Evolutionary conservation across 2,329 filamentous ascomycete genomes (phyloP).

Genomic region (Phyllosticta capitalensis): DNA sequence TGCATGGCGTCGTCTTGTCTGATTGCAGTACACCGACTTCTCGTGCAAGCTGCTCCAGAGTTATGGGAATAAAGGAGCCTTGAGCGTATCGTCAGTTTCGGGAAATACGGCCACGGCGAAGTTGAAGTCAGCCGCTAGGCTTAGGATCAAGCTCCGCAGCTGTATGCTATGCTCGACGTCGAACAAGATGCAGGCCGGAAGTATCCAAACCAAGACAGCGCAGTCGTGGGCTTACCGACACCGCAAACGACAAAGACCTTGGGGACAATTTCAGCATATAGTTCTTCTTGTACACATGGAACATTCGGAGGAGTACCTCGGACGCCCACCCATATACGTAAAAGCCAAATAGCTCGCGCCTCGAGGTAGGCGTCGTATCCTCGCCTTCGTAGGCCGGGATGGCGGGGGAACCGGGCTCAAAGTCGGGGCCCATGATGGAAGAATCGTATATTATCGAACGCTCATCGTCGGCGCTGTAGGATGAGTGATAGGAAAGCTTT

Average conservation of each 20-base stretch:
- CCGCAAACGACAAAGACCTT: constrained; percentile 85
- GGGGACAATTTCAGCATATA: background rate
- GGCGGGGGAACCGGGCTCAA: constrained; percentile 20
- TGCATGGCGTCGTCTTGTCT: constrained; percentile 68
- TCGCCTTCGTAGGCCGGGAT: constrained; percentile 57
- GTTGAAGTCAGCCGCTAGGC: background rate
- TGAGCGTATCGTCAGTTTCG: constrained; percentile 1
- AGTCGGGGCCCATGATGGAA: constrained; percentile 25
- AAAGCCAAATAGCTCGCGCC: constrained; percentile 83
- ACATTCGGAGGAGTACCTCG: constrained; percentile 44
- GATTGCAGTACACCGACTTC: constrained; percentile 81
- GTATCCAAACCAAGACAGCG: background rate
- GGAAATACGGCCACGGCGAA: background rate
- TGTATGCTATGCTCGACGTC: background rate
- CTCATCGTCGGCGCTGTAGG: constrained; percentile 32
- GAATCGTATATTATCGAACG: constrained; percentile 23
- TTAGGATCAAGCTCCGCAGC: background rate
- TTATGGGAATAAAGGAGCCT: constrained; percentile 92
- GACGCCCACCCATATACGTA: constrained; percentile 95
- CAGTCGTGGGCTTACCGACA: constrained; percentile 48
- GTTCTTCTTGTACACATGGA: background rate
- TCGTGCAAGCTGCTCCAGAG: constrained; percentile 83
- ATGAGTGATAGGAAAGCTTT: constrained; percentile 20
- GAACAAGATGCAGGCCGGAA: background rate
- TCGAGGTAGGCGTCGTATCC: constrained; percentile 79